Percentiles rank a stretch among this genome's conserved stretches.
Conservation (phyloP, 169 alveolate species). For the Eimeria maxima region DNA sequence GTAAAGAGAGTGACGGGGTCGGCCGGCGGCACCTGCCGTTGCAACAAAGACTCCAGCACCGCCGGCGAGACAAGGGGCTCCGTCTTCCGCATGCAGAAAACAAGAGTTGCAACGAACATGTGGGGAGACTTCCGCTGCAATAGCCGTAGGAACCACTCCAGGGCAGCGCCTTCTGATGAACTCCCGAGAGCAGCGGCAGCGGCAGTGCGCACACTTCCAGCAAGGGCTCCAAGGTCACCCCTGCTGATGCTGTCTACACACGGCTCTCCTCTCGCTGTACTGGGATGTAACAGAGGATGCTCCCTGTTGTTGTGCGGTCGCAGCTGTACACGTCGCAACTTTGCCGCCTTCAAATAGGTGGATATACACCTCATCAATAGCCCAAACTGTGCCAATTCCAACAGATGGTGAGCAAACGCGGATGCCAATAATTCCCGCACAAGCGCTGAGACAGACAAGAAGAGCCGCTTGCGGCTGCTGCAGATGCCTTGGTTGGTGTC, state of each 20-base stretch:
- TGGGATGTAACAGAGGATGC: background rate
- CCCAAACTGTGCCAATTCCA: constrained; percentile 52
- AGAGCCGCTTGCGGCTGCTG: constrained; percentile 29
- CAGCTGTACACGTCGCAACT: background rate
- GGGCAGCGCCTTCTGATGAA: constrained; percentile 44
- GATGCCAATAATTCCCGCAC: constrained; percentile 49
- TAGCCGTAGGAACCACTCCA: constrained; percentile 28
- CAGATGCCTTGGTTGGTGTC: background rate
- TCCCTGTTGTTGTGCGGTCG: background rate
- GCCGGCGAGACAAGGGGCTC: constrained; percentile 76
- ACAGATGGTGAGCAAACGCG: constrained; percentile 36
- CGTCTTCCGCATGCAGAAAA: constrained; percentile 73
- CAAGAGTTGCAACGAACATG: constrained; percentile 65
- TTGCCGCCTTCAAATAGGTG: constrained; percentile 45
- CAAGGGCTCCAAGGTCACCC: background rate
- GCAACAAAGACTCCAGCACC: constrained; percentile 55
- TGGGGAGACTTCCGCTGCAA: constrained; percentile 54
- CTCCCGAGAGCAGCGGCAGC: constrained; percentile 34
- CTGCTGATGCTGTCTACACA: background rate
- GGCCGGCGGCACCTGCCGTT: constrained; percentile 48
- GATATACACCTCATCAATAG: constrained; percentile 64
- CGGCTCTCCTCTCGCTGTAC: background rate
- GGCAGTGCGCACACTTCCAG: constrained; percentile 14
- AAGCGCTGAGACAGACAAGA: constrained; percentile 11
- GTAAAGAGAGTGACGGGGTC: constrained; percentile 57